Evolutionary conservation across 176 grass and related monocot species (phyloP).

Genomic region (Puccinellia tenuiflora): DNA sequence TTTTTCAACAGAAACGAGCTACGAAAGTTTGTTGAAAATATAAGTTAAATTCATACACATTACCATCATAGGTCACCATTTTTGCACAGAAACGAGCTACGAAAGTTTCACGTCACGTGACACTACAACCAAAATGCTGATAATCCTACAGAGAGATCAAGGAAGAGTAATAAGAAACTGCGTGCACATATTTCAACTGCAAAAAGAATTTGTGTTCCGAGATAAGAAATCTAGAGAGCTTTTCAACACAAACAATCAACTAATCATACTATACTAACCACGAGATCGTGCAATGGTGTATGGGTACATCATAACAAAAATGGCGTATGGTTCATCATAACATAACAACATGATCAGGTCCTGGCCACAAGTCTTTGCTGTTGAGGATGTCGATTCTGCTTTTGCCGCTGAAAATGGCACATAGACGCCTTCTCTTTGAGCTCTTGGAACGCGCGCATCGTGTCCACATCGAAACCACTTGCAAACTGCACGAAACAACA

Average conservation of each 20-base stretch:
- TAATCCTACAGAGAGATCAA: neutral
- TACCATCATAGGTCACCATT: neutral
- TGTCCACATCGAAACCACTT: constrained; percentile 84
- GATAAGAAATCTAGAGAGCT: neutral
- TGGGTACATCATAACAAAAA: neutral
- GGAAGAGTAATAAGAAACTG: neutral
- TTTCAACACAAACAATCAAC: constrained; percentile 7
- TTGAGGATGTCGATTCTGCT: constrained; percentile 36
- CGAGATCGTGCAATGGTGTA: neutral
- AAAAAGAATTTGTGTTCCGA: neutral
- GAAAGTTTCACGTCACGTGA: neutral
- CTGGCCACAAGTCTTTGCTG: constrained; percentile 56
- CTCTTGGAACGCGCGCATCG: constrained; percentile 94
- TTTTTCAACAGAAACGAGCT: too few relatives aligned
- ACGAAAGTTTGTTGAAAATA: too few relatives aligned
- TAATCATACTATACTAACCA: constrained; percentile 14
- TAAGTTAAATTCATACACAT: neutral
- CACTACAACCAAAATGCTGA: neutral
- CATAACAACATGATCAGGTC: constrained; percentile 21
- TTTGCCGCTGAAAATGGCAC: constrained; percentile 49
- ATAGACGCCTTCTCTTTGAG: constrained; percentile 88
- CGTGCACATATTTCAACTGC: constrained; percentile 2
- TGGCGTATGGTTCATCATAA: neutral
- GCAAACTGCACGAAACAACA: constrained; percentile 58
- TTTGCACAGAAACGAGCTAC: neutral